Conservation (phyloP, 2,329 filamentous ascomycete species). For the Tolypocladium pustulatum region DNA sequence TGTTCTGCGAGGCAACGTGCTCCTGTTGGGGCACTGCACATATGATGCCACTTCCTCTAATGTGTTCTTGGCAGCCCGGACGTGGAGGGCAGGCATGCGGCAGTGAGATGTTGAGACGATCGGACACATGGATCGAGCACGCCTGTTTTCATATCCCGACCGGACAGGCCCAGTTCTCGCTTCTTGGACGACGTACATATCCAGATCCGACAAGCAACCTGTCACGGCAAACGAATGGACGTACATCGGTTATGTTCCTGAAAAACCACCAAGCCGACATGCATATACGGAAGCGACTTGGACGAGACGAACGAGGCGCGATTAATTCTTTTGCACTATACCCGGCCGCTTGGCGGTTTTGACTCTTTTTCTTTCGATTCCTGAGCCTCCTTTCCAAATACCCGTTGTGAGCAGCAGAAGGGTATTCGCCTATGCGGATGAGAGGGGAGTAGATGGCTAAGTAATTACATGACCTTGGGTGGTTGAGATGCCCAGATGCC, state of each 20-base stretch:
- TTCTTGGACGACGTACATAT: constrained; percentile 8
- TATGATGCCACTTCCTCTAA: background rate
- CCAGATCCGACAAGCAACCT: constrained; percentile 3
- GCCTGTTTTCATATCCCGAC: background rate
- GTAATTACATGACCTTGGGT: background rate
- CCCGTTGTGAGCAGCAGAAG: constrained; percentile 1
- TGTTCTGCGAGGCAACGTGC: background rate
- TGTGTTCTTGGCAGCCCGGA: background rate
- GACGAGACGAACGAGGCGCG: constrained; percentile 5
- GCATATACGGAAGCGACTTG: constrained; percentile 2
- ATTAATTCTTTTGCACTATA: constrained; percentile 6
- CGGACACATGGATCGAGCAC: background rate
- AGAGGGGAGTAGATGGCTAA: background rate
- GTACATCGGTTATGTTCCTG: background rate
- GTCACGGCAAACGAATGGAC: constrained; percentile 5
- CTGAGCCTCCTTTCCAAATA: constrained; percentile 5
- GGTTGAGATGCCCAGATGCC: background rate
- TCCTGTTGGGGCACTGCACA: background rate
- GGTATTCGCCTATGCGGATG: background rate
- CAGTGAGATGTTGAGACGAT: background rate
- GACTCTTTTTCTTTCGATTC: constrained; percentile 4
- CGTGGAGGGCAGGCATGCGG: background rate
- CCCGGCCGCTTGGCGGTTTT: constrained; percentile 1
- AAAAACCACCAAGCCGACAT: background rate
- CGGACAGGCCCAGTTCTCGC: background rate